Conservation (phyloP, 306 rosid genomes). For the Potentilla sterilis region DNA sequence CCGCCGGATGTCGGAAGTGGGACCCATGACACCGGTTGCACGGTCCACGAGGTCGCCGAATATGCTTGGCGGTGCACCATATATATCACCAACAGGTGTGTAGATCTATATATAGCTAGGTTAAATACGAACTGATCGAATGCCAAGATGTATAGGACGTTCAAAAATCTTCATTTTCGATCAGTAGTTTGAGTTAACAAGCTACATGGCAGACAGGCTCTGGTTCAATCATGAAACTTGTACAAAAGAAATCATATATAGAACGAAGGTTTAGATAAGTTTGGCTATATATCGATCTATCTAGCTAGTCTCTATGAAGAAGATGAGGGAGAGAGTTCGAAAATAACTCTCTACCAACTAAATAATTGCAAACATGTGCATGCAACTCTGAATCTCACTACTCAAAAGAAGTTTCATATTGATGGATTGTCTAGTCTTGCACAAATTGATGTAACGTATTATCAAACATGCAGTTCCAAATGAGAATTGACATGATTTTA, state of each 20-base stretch:
- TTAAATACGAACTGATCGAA: neutral
- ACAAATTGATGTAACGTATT: neutral
- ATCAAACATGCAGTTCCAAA: neutral
- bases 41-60: too few relatives aligned
- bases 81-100: too few relatives aligned
- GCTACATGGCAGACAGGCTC: neutral
- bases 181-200: too few relatives aligned
- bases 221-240: neutral
- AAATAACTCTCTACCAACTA: neutral
- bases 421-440: neutral
- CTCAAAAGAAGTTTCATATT: too few relatives aligned
- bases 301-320: neutral
- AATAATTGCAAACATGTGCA: neutral
- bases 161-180: too few relatives aligned
- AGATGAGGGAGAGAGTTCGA: neutral
- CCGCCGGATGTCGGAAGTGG: too few relatives aligned
- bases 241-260: neutral
- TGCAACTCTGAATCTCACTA: neutral
- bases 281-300: neutral
- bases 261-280: neutral
- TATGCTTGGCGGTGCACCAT: too few relatives aligned
- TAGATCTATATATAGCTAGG: too few relatives aligned
- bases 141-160: too few relatives aligned
- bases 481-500: neutral
- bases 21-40: too few relatives aligned